Evolutionary conservation across 2,329 filamentous ascomycete species (phyloP).

Genomic region (Emmonsiellopsis sp.): DNA sequence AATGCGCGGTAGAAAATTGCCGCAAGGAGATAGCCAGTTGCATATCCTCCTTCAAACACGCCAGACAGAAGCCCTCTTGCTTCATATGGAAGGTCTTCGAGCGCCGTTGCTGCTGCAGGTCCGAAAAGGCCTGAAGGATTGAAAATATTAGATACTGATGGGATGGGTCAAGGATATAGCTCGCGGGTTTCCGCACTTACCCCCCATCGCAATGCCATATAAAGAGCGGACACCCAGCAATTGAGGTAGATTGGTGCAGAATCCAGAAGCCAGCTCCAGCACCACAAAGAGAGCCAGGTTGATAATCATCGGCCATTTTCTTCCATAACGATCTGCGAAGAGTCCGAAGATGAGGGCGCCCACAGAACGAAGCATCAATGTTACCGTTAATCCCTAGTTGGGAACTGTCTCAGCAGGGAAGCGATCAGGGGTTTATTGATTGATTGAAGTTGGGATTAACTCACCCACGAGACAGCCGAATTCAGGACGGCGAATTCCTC

Average conservation of each 20-base stretch:
- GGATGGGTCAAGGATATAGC: background rate
- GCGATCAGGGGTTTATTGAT: background rate
- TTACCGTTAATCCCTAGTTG: slow-evolving; percentile 37
- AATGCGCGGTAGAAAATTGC: slow-evolving; percentile 44
- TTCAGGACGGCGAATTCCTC: slow-evolving; percentile 45
- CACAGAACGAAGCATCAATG: slow-evolving; percentile 53
- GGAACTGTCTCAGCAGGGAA: background rate
- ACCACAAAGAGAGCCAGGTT: slow-evolving; percentile 55
- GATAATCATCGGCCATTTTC: slow-evolving; percentile 52
- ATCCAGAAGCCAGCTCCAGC: slow-evolving; percentile 52
- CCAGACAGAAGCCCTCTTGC: slow-evolving; percentile 54
- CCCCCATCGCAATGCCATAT: slow-evolving; percentile 58
- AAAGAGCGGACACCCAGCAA: slow-evolving; percentile 52
- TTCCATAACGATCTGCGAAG: slow-evolving; percentile 44
- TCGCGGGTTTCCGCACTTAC: slow-evolving; percentile 2
- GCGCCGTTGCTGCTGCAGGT: slow-evolving; percentile 52
- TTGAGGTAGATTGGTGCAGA: slow-evolving; percentile 48
- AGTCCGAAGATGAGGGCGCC: slow-evolving; percentile 51
- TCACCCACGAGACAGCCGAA: slow-evolving; percentile 53
- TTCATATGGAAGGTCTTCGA: slow-evolving; percentile 52
- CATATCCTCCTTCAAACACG: slow-evolving; percentile 56
- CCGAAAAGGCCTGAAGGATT: slow-evolving; percentile 41
- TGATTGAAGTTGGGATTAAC: slow-evolving; percentile 18
- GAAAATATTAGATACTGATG: slow-evolving; percentile 3
- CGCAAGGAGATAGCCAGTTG: slow-evolving; percentile 55